Conservation (phyloP, 306 rosid species). For the Prunus salicina region DNA sequence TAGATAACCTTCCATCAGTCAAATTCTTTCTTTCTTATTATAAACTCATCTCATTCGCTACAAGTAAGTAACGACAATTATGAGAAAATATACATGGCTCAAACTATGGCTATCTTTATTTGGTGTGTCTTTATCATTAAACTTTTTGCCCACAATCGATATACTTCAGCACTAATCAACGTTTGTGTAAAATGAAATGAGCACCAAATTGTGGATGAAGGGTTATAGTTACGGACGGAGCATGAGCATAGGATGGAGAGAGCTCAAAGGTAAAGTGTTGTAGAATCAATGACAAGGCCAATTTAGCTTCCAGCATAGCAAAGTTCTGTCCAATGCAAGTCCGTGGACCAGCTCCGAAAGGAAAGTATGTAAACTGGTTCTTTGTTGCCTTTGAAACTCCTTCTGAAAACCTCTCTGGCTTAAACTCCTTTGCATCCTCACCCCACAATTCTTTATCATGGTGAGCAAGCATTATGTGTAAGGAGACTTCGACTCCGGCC, state of each 20-base stretch:
- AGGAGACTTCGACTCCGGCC: constrained; percentile 16
- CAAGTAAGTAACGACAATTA: no score
- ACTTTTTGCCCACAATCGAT: no score
- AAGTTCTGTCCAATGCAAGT: constrained; percentile 59
- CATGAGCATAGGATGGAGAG: constrained; percentile 39
- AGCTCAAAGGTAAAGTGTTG: constrained; percentile 42
- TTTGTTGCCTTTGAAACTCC: constrained; percentile 51
- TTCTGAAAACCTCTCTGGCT: constrained; percentile 57
- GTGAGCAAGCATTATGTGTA: constrained; percentile 38
- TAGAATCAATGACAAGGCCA: constrained; percentile 38
- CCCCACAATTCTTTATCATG: constrained; percentile 53
- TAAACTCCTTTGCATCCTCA: constrained; percentile 47
- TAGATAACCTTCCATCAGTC: no score
- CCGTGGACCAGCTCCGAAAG: constrained; percentile 66
- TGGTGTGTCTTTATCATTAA: not conserved
- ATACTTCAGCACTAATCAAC: not conserved
- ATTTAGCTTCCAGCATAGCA: constrained; percentile 38
- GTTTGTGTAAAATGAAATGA: constrained; percentile 23
- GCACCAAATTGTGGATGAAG: constrained; percentile 39
- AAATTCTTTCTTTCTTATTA: no score
- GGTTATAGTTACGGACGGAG: not conserved
- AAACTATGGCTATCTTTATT: no score
- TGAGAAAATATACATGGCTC: no score
- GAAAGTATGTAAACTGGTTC: constrained; percentile 30
- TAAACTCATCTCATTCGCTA: no score